These are phyloP conservation scores for Aureobasidium leucospermi DNA, from an alignment of 2,329 filamentous ascomycete genomes.

Conservation along the genomic window DNA sequence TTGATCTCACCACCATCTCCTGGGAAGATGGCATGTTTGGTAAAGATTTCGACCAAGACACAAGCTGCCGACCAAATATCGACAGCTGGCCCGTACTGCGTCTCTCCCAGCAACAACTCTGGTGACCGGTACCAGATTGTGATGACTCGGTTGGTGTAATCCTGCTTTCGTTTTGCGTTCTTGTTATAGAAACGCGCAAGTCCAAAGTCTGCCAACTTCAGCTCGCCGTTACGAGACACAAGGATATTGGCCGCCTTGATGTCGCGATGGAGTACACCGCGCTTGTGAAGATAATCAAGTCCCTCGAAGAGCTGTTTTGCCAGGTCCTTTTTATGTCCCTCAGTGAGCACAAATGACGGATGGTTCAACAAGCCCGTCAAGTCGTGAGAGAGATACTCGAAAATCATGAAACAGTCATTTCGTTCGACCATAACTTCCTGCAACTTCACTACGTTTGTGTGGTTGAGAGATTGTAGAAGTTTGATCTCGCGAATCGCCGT, in stretches of 20 bases:
- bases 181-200: slow-evolving; percentile 95
- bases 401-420: slow-evolving; percentile 99
- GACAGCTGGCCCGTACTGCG: slow-evolving; percentile 79
- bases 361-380: slow-evolving; percentile 92
- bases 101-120: slow-evolving; percentile 84
- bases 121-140: slow-evolving; percentile 97
- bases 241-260: slow-evolving; percentile 98
- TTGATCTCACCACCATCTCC: slow-evolving; percentile 94
- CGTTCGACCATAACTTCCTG: slow-evolving; percentile 96
- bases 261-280: slow-evolving; percentile 91
- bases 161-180: slow-evolving; percentile 61
- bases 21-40: slow-evolving; percentile 84
- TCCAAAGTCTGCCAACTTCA: slow-evolving; percentile 95
- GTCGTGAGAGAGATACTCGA: slow-evolving; percentile 95
- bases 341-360: slow-evolving; percentile 77
- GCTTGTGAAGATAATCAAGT: slow-evolving; percentile 83
- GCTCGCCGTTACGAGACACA: slow-evolving; percentile 76
- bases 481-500: slow-evolving; percentile 90
- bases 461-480: slow-evolving; percentile 76
- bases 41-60: slow-evolving; percentile 95
- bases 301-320: slow-evolving; percentile 90
- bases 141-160: slow-evolving; percentile 97
- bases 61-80: slow-evolving; percentile 98
- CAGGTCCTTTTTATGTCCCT: slow-evolving; percentile 84
- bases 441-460: slow-evolving; percentile 73